phyloP scores from a whole-genome alignment of 2,329 filamentous ascomycete genomes.

The Pseudomassariella vexata region DNA sequence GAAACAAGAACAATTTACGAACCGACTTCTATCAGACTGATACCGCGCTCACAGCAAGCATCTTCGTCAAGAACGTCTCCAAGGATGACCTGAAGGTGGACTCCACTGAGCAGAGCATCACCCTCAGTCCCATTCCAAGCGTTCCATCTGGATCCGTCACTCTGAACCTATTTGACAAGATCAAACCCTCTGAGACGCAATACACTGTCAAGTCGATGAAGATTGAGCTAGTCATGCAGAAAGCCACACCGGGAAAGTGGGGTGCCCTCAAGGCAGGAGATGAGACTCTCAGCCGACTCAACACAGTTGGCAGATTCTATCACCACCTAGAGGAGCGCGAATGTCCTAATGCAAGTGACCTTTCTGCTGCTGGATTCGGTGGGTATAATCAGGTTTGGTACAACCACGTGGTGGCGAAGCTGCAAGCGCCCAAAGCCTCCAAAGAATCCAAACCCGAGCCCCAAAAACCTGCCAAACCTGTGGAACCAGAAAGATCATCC shows the following conservation, averaged over 20 bases:
- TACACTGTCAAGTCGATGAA: slow-evolving; percentile 69
- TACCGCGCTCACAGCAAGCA: slow-evolving; percentile 26
- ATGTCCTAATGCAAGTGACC: slow-evolving; percentile 12
- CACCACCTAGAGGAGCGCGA: slow-evolving; percentile 4
- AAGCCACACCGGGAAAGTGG: slow-evolving; percentile 67
- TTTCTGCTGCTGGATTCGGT: slow-evolving; percentile 12
- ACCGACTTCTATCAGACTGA: slow-evolving; percentile 35
- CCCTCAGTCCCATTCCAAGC: slow-evolving; percentile 42
- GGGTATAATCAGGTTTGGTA: slow-evolving; percentile 17
- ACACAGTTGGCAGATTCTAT: slow-evolving; percentile 13
- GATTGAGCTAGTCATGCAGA: slow-evolving; percentile 69
- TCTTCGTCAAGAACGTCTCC: slow-evolving; percentile 36
- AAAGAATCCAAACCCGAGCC: too few species aligned
- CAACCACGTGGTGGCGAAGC: slow-evolving; percentile 10
- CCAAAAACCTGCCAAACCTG: too few species aligned
- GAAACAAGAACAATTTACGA: slow-evolving; percentile 26
- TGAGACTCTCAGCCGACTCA: too few species aligned
- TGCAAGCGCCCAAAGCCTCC: slow-evolving; percentile 9
- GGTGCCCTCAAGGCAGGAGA: too few species aligned
- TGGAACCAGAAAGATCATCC: too few species aligned
- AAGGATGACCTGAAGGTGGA: slow-evolving; percentile 33
- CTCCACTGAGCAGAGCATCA: slow-evolving; percentile 19
- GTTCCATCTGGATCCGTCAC: slow-evolving; percentile 44
- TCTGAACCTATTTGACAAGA: slow-evolving; percentile 57
- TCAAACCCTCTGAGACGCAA: slow-evolving; percentile 56